Evolutionary conservation across 805 yeast genomes (phyloP).

Genomic region (Priceomyces fermenticarens): DNA sequence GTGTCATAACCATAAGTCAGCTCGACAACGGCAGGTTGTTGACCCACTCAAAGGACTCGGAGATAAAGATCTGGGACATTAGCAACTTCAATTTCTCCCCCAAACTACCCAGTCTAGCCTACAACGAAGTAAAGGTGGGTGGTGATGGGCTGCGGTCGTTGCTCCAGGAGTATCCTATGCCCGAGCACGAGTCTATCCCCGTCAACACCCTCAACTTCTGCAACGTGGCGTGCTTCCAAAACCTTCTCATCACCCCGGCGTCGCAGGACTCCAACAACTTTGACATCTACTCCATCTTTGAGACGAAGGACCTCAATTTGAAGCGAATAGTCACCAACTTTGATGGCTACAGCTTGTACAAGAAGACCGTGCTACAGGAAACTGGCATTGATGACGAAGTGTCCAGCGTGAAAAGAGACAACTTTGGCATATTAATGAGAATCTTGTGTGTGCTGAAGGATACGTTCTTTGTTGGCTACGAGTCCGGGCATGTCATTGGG

Average conservation of each 20-base stretch:
- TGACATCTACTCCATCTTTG: slow-evolving; percentile 52
- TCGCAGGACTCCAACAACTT: slow-evolving; percentile 60
- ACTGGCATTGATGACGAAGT: slow-evolving; percentile 11
- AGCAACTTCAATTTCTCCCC: slow-evolving; percentile 1
- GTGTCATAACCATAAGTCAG: slow-evolving; percentile 45
- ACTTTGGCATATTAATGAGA: slow-evolving; percentile 68
- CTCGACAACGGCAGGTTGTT: slow-evolving; percentile 28
- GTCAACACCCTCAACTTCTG: slow-evolving; percentile 75
- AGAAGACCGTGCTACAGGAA: slow-evolving; percentile 5
- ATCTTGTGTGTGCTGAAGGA: slow-evolving; percentile 34
- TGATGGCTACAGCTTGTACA: slow-evolving; percentile 19
- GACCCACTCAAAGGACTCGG: slow-evolving; percentile 70
- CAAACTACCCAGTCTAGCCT: slow-evolving; percentile 2
- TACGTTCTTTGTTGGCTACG: slow-evolving; percentile 58
- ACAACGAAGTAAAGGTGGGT: slow-evolving; percentile 10
- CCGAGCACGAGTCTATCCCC: slow-evolving; percentile 49
- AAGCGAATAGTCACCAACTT: slow-evolving; percentile 32
- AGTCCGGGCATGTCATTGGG: slow-evolving; percentile 58
- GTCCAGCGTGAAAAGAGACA: slow-evolving; percentile 22
- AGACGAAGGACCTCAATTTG: slow-evolving; percentile 14
- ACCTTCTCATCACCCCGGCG: slow-evolving; percentile 54
- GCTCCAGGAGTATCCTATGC: slow-evolving; percentile 10
- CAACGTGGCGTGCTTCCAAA: slow-evolving; percentile 46
- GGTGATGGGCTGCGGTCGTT: slow-evolving; percentile 21
- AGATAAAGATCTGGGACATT: slow-evolving; percentile 44